Evolutionary conservation across 2,329 filamentous ascomycete species (phyloP).

Genomic region (Rachicladosporium sp.): DNA sequence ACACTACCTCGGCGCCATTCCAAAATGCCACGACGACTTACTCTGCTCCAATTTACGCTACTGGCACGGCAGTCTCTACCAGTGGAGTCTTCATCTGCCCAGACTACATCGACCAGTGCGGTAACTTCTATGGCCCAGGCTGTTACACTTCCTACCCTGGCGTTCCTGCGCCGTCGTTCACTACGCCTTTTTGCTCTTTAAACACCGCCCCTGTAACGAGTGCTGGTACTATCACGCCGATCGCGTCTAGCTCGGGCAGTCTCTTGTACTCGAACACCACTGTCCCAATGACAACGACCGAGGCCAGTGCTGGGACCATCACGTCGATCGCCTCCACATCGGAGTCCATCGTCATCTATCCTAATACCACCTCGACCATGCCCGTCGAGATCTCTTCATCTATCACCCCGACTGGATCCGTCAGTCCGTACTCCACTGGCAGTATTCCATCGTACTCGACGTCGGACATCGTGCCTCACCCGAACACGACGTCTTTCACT

Average conservation of each 20-base stretch:
- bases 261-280: background rate
- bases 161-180: constrained; percentile 1
- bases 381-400: background rate
- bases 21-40: background rate
- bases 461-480: too few species aligned
- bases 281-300: background rate
- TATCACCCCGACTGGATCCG: too few species aligned
- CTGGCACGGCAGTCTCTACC: too few species aligned
- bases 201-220: constrained; percentile 1
- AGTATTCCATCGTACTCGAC: too few species aligned
- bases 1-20: constrained; percentile 1
- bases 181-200: background rate
- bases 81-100: constrained; percentile 1
- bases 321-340: background rate
- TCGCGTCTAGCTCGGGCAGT: constrained; percentile 1
- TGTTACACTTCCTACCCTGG: constrained; percentile 2
- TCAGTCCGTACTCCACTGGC: too few species aligned
- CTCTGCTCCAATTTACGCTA: background rate
- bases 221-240: background rate
- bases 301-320: constrained; percentile 1
- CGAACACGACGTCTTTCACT: background rate
- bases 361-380: background rate
- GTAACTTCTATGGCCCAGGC: background rate
- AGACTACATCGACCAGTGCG: background rate
- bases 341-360: background rate